Conservation (phyloP, 495 filamentous ascomycete genomes). For the Lophiostoma macrostomum region DNA sequence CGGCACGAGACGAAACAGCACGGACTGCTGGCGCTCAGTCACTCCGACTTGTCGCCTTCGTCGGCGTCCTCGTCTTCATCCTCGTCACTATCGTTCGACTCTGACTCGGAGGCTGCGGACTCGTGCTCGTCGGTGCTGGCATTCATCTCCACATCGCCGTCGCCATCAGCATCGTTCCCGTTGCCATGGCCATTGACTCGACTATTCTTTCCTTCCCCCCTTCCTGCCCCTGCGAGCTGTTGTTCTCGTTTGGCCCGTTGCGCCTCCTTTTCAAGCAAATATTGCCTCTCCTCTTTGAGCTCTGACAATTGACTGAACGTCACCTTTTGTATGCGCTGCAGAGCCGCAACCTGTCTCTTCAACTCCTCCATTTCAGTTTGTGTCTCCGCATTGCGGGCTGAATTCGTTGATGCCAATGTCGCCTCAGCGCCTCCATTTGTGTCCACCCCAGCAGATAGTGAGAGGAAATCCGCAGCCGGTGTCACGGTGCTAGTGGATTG, state of each 20-base stretch:
- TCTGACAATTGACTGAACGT: slow-evolving; percentile 40
- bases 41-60: not conserved
- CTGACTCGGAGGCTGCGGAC: slow-evolving; percentile 1
- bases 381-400: not conserved
- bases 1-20: too few species aligned
- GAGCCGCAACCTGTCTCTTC: slow-evolving; percentile 36
- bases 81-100: not conserved
- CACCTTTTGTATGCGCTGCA: slow-evolving; percentile 41
- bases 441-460: slow-evolving; percentile 19
- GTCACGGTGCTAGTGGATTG: slow-evolving; percentile 8
- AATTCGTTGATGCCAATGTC: too few species aligned
- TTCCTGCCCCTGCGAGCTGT: slow-evolving; percentile 3
- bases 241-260: slow-evolving; percentile 22
- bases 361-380: slow-evolving; percentile 16
- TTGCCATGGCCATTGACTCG: not conserved
- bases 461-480: slow-evolving; percentile 36
- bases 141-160: slow-evolving; percentile 17
- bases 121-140: not conserved
- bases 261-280: slow-evolving; percentile 26
- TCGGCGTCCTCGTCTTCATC: slow-evolving; percentile 1
- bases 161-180: slow-evolving; percentile 1
- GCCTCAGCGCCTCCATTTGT: too few species aligned
- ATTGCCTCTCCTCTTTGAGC: slow-evolving; percentile 39
- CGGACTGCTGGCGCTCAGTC: not conserved
- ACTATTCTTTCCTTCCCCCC: slow-evolving; percentile 5